phyloP scores from a whole-genome alignment of 1,284 basidiomycete species.

The Ganoderma lingzhi region DNA sequence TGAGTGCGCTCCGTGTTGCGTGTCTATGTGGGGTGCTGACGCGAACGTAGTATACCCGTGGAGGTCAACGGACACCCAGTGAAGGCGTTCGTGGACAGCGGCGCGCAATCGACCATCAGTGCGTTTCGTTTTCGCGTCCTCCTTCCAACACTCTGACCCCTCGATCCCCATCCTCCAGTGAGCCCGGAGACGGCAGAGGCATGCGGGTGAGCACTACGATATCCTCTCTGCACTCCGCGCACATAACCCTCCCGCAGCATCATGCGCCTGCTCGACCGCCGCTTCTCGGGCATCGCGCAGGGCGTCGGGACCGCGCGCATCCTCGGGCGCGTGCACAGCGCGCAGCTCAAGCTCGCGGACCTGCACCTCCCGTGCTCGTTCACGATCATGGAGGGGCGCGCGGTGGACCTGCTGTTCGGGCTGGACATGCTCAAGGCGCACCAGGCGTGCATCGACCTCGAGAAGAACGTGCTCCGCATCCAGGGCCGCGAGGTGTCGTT shows the following conservation, averaged over 20 bases:
- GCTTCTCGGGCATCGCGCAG: conserved; percentile 91
- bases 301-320: conserved; percentile 97
- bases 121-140: conserved; percentile 42
- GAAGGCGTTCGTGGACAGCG: conserved; percentile 98
- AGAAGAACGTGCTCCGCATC: conserved; percentile 88
- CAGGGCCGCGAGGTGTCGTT: conserved; percentile 89
- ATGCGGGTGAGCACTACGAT: conserved; percentile 72
- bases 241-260: conserved; percentile 47
- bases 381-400: conserved; percentile 94
- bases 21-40: conserved; percentile 15
- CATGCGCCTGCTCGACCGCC: conserved; percentile 91
- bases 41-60: conserved; percentile 67
- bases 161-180: conserved; percentile 59
- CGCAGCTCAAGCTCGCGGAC: conserved; percentile 89
- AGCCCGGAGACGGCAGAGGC: conserved; percentile 93
- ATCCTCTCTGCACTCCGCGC: neutral
- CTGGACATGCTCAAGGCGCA: conserved; percentile 99
- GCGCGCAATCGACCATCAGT: conserved; percentile 98
- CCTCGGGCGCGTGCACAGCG: conserved; percentile 92
- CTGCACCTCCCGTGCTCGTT: conserved; percentile 91
- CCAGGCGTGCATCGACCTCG: conserved; percentile 94
- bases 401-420: conserved; percentile 94
- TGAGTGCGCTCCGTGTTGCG: conserved; percentile 46
- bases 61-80: conserved; percentile 93
- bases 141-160: conserved; percentile 19